phyloP scores from a whole-genome alignment of 2,329 filamentous ascomycete species.

The Fusarium heterosporum region DNA sequence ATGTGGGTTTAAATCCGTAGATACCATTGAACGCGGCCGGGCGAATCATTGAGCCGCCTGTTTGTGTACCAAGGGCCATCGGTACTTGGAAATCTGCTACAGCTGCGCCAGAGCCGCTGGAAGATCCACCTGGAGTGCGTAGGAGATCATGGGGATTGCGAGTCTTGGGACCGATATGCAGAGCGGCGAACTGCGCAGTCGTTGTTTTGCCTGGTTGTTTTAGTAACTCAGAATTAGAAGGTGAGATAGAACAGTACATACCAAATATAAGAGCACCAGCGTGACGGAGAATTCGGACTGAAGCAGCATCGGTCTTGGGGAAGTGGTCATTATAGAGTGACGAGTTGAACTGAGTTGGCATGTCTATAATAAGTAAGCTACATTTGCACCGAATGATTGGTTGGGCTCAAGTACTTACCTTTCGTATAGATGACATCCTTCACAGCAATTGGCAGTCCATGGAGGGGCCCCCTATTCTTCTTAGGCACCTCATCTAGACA shows the following conservation, averaged over 20 bases:
- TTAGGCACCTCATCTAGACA: constrained; percentile 62
- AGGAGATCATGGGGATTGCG: constrained; percentile 73
- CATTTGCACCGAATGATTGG: neutral
- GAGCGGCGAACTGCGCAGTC: constrained; percentile 74
- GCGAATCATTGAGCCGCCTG: constrained; percentile 72
- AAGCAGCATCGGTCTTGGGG: constrained; percentile 63
- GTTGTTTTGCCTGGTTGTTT: constrained; percentile 50
- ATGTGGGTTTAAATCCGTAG: constrained; percentile 76
- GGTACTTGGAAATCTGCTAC: constrained; percentile 74
- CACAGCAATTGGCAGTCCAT: constrained; percentile 68
- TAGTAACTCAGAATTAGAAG: neutral
- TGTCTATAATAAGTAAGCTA: constrained; percentile 52
- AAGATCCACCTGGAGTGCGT: constrained; percentile 76
- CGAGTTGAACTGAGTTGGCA: constrained; percentile 69
- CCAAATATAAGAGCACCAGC: constrained; percentile 68
- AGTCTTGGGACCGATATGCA: constrained; percentile 63
- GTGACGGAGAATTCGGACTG: constrained; percentile 63
- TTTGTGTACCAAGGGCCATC: constrained; percentile 73
- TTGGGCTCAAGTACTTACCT: constrained; percentile 48
- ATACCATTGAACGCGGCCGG: constrained; percentile 75
- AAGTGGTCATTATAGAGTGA: constrained; percentile 63
- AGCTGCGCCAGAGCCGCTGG: constrained; percentile 74
- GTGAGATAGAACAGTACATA: neutral
- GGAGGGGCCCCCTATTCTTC: constrained; percentile 64
- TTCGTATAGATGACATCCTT: constrained; percentile 72